Evolutionary conservation across 305 asterid species (phyloP).

Genomic region (Fraxinus nigra): DNA sequence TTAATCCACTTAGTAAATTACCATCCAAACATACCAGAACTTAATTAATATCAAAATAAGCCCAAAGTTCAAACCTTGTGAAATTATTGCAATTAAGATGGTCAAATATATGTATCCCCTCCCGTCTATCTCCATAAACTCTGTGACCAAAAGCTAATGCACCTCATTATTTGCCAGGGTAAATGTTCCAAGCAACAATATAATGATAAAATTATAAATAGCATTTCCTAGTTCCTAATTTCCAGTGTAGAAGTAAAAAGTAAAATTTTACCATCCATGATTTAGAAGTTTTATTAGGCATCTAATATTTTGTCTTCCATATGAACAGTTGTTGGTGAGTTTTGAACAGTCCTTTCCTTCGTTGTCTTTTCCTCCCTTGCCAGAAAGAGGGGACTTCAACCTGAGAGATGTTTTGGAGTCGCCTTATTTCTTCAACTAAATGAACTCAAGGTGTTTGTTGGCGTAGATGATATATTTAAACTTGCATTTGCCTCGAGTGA

Average conservation of each 20-base stretch:
- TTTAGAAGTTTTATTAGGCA: not conserved
- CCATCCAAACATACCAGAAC: not conserved
- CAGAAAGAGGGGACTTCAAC: slow-evolving; percentile 85
- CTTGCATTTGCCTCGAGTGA: slow-evolving; percentile 21
- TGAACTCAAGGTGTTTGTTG: not conserved
- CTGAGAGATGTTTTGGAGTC: slow-evolving; percentile 76
- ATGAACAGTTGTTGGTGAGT: slow-evolving; percentile 71
- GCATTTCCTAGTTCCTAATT: not conserved
- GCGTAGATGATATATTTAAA: not conserved
- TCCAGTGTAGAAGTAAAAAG: not conserved
- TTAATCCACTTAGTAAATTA: not conserved
- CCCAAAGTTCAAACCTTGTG: not conserved
- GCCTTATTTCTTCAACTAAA: slow-evolving; percentile 89
- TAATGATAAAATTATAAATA: not conserved
- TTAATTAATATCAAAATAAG: not conserved
- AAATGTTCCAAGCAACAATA: not conserved
- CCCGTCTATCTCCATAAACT: not conserved
- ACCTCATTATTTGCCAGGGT: not conserved
- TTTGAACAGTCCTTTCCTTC: slow-evolving; percentile 77
- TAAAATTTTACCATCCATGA: not conserved
- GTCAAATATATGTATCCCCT: not conserved
- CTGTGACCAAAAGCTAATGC: not conserved
- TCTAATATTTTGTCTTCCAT: slow-evolving; percentile 1
- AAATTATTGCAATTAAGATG: not conserved
- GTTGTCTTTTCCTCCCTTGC: slow-evolving; percentile 76